Evolutionary conservation across 192 early-diverging fungal genomes (phyloP).

Genomic region (Diversispora epigaea): DNA sequence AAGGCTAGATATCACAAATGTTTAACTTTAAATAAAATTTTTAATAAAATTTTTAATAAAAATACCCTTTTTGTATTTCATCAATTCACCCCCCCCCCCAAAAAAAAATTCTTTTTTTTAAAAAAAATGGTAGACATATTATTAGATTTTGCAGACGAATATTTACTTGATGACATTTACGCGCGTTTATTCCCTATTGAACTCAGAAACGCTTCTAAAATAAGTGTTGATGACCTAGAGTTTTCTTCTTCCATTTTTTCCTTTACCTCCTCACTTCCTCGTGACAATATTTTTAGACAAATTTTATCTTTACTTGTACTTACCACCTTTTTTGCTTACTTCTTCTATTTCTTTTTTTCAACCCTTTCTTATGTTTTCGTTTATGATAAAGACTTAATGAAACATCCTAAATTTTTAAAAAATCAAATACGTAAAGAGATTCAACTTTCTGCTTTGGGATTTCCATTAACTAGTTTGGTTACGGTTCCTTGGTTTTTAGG

Average conservation of each 20-base stretch:
- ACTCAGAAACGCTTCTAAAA: not conserved
- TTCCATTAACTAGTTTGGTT: conserved; percentile 78
- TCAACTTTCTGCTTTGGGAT: conserved; percentile 67
- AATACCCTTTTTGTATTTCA: no score
- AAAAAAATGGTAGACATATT: conserved; percentile 21
- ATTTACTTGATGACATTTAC: conserved; percentile 28
- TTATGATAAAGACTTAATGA: conserved; percentile 86
- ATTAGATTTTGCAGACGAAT: conserved; percentile 22
- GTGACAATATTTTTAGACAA: conserved; percentile 72
- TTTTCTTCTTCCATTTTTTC: no score
- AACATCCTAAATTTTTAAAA: conserved; percentile 90
- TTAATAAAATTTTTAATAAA: no score
- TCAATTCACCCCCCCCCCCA: no score
- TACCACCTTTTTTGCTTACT: conserved; percentile 66
- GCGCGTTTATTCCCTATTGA: conserved; percentile 7
- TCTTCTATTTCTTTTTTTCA: conserved; percentile 82
- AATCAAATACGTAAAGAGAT: conserved; percentile 93
- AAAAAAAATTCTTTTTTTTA: not conserved
- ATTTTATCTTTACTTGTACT: conserved; percentile 69
- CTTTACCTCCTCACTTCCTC: conserved; percentile 33
- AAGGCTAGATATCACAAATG: no score
- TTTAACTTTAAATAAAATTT: no score
- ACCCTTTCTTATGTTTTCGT: conserved; percentile 78
- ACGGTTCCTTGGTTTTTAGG: conserved; percentile 92
- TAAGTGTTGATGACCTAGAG: not conserved